phyloP scores from a whole-genome alignment of 805 yeast genomes.

The Metschnikowia matae region DNA sequence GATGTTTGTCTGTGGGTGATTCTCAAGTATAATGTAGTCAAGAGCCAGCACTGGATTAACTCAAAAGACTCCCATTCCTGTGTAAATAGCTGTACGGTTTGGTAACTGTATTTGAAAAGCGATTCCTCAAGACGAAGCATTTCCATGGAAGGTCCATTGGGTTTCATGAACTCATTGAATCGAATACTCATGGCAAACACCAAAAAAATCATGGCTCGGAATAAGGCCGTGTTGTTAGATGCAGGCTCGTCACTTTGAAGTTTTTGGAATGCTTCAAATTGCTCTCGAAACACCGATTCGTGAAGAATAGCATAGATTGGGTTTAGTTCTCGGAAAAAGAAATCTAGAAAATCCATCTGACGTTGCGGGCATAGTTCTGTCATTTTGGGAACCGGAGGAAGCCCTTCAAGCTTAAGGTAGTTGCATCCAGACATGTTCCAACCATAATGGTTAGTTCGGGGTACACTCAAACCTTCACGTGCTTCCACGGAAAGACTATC shows the following conservation, averaged over 20 bases:
- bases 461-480: slow-evolving; percentile 37
- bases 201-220: slow-evolving; percentile 48
- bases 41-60: slow-evolving; percentile 48
- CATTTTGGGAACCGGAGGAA: slow-evolving; percentile 33
- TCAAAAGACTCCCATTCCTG: slow-evolving; percentile 53
- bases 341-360: slow-evolving; percentile 27
- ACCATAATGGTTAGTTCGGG: slow-evolving; percentile 58
- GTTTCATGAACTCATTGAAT: slow-evolving; percentile 40
- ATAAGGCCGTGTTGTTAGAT: slow-evolving; percentile 40
- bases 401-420: slow-evolving; percentile 34
- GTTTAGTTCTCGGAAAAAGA: slow-evolving; percentile 47
- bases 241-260: slow-evolving; percentile 15
- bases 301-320: slow-evolving; percentile 52
- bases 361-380: slow-evolving; percentile 1
- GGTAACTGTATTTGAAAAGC: slow-evolving; percentile 39
- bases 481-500: slow-evolving; percentile 31
- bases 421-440: slow-evolving; percentile 64
- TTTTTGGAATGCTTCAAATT: slow-evolving; percentile 28
- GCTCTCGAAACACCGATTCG: slow-evolving; percentile 51
- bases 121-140: slow-evolving; percentile 36
- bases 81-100: slow-evolving; percentile 35
- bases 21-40: slow-evolving; percentile 42
- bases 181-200: slow-evolving; percentile 50
- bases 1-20: slow-evolving; percentile 43
- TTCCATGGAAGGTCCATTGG: slow-evolving; percentile 18